Base-by-base conservation (phyloP, 371 early-diverging fungal species). In the Actinomucor elegans region DNA sequence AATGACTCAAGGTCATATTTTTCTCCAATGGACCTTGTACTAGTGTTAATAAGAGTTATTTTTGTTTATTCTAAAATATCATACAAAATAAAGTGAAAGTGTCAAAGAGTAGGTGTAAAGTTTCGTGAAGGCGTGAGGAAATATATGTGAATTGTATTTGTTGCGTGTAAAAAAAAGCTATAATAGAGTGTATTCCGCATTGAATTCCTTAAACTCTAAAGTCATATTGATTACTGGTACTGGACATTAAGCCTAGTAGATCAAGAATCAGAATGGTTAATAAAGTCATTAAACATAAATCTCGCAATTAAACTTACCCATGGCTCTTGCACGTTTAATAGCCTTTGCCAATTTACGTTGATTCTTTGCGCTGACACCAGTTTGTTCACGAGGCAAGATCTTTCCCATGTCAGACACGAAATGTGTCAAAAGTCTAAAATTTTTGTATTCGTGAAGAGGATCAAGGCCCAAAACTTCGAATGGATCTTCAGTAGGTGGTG, bases 401-500 rank as follows among this genome's bases (percentile, higher is more conserved):
- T 84, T 83, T 37, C 94, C 94, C 71, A 90, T 83, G 21, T 88
- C 89, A 12, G 92, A 84, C 34, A 93, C 83, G 61, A 87, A 93
- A 55, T 80, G 67, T 31, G 87, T 78, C 54, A 93, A 66, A 21
- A 92, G 58, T 27, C 60, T 61, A n/a, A 67, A 72, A 62, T 91
- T 89, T 75, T 91, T 90, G 72, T 89, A 93, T 69, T 87, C 83
- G 41, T 77, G 69, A 46, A 91, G 61, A 20, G 93, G 92, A 62
- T 93, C 74, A 15, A 89, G 54, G 15, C 81, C 84, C 36, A 91
- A 70, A 9, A 66, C 63, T 34, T 84, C 73, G 58, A 89, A 90
- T 5, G 85, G 80, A 58, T 90, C 90, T 45, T 72, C 58, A 8
- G 57, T 63, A 11, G 73, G 73, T 10, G 48, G 49, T 31, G 57